Evolutionary conservation across 176 grass and related monocot species (phyloP).

Genomic region (Miscanthus lutarioriparius): DNA sequence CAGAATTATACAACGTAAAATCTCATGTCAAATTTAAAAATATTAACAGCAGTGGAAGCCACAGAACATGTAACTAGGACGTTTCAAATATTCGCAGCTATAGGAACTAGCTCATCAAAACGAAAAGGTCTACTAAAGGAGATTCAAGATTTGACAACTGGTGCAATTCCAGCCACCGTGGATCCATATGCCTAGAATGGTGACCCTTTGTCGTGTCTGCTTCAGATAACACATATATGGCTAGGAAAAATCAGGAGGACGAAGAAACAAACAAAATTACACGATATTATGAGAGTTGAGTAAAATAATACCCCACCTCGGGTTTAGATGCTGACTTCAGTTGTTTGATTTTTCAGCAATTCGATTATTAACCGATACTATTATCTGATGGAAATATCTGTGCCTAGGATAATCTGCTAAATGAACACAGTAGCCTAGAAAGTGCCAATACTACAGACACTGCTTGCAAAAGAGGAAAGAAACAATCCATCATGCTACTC

Average conservation of each 20-base stretch:
- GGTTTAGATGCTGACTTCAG: slow-evolving; percentile 2
- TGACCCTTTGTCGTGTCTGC: slow-evolving; percentile 5
- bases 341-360: neutral
- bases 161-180: neutral
- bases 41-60: neutral
- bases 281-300: neutral
- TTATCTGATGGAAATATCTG: neutral
- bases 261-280: slow-evolving; percentile 24
- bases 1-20: neutral
- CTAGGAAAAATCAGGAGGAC: slow-evolving; percentile 16
- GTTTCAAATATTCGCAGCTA: neutral
- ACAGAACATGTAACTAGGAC: neutral
- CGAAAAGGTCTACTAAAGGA: neutral
- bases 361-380: slow-evolving; percentile 20
- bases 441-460: neutral
- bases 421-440: slow-evolving; percentile 16
- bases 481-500: neutral
- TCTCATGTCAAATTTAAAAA: neutral
- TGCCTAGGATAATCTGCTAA: neutral
- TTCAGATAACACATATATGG: slow-evolving; percentile 32
- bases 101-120: neutral
- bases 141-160: slow-evolving; percentile 29
- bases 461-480: neutral
- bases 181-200: neutral
- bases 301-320: neutral